Base-by-base conservation (phyloP, 495 filamentous ascomycete genomes). In the Physcia stellaris region DNA sequence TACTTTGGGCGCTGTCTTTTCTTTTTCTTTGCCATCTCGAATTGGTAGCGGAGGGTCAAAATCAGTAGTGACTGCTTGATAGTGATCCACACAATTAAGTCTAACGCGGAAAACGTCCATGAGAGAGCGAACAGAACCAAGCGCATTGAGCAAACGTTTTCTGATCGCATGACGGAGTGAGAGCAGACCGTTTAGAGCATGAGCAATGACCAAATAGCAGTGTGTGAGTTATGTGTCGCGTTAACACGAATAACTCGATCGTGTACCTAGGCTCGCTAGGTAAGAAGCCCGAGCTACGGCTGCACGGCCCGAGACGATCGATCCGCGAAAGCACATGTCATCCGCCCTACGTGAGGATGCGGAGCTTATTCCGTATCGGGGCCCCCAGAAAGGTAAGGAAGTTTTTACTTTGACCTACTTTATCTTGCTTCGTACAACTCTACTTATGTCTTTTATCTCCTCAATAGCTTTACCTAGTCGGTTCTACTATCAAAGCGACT, bases 41-140 rank as follows among this genome's bases (percentile, higher is more conserved):
- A 48, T 59, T 27, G 76, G 77, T 41, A 96, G 62, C 27, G 65
- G 65, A 45, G 90, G 88, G 54, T 96, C 92, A 54, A 94, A 80
- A 44, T 69, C 63, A 9, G 84, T 81, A 24, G 85, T 79, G 18
- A 60, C 63, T 26, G 75, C 66, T 56, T 92, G 86, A 56, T 96
- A 98, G 56, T 86, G 75, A 59, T 96, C 90, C 59, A 96, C 77
- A 64, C 85, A 92, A 56, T 96, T 92, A 46, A 98, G 69, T 40
- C 87, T 82, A 48, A 98, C 76, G 42, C 80, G 78, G 57, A 95
- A 84, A 35, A 68, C 60, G 44, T 80, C 79, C 79, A 75, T 72
- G 37, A 43, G 28, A 41, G 24, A 18, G 45, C 19, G 21, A 16
- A 31, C 24, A 17, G 13, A 16, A 4, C 10, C 24, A 16, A 20